These are phyloP conservation scores for Salvia sclarea DNA, from an alignment of 305 asterid genomes.

Conservation along the genomic window DNA sequence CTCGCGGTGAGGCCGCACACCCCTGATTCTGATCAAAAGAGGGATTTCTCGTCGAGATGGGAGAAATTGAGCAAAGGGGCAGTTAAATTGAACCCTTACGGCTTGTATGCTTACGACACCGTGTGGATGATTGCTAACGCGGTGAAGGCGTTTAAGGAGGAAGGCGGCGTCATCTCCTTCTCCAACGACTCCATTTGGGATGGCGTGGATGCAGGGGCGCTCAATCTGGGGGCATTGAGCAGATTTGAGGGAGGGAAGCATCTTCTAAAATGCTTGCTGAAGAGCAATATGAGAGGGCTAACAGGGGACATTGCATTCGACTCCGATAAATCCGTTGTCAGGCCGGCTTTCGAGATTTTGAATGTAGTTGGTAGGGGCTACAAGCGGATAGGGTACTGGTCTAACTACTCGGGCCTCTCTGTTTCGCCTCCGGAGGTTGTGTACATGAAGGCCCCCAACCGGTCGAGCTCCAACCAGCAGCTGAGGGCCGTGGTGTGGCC, in stretches of 20 bases:
- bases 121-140: conserved; percentile 72
- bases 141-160: conserved; percentile 45
- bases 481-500: conserved; percentile 68
- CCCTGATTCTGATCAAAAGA: conserved; percentile 55
- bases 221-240: conserved; percentile 62
- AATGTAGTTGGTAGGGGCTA: conserved; percentile 50
- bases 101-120: conserved; percentile 78
- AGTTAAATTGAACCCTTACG: conserved; percentile 57
- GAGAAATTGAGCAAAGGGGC: conserved; percentile 59
- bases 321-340: conserved; percentile 41
- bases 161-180: conserved; percentile 60
- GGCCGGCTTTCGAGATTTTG: conserved; percentile 71
- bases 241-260: conserved; percentile 61
- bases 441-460: conserved; percentile 45
- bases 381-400: conserved; percentile 58
- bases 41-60: conserved; percentile 62
- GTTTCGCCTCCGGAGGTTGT: conserved; percentile 62
- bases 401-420: conserved; percentile 55
- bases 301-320: conserved; percentile 59
- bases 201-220: conserved; percentile 35
- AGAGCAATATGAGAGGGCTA: conserved; percentile 63
- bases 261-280: conserved; percentile 46
- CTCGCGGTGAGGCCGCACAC: conserved; percentile 68
- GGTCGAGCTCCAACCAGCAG: conserved; percentile 55
- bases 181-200: conserved; percentile 45